Evolutionary conservation across 306 rosid species (phyloP).

Genomic region (Styphnolobium japonicum): DNA sequence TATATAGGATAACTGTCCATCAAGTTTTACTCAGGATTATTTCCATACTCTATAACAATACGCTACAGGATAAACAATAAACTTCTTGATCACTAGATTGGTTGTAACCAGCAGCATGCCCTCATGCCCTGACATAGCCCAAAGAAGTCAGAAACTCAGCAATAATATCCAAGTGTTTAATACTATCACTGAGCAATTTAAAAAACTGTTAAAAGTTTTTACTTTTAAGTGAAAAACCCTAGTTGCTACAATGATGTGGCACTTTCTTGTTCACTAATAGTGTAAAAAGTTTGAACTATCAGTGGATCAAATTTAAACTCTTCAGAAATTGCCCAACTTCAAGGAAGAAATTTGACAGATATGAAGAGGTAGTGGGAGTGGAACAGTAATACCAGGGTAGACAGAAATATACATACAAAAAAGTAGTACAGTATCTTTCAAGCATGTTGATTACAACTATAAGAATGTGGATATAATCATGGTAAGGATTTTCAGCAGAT

Average conservation of each 20-base stretch:
- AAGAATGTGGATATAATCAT: neutral
- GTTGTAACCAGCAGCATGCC: neutral
- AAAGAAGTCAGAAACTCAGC: neutral
- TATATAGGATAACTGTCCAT: neutral
- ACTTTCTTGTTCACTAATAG: too few relatives aligned
- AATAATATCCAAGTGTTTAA: too few relatives aligned
- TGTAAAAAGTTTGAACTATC: neutral
- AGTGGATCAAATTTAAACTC: neutral
- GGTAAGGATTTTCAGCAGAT: neutral
- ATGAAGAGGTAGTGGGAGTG: neutral
- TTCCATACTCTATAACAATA: neutral
- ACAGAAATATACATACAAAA: neutral
- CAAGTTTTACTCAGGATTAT: neutral
- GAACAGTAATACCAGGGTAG: neutral
- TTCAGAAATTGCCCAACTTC: neutral
- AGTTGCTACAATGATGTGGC: neutral
- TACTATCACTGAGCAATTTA: too few relatives aligned
- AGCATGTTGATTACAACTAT: neutral
- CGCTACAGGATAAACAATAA: neutral
- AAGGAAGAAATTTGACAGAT: neutral
- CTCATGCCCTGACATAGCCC: neutral
- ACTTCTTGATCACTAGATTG: neutral
- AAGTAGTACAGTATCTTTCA: neutral
- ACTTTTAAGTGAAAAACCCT: neutral
- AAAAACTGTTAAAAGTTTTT: too few relatives aligned